Conservation (phyloP, 2,329 filamentous ascomycete species). For the Colletotrichum falcatum region DNA sequence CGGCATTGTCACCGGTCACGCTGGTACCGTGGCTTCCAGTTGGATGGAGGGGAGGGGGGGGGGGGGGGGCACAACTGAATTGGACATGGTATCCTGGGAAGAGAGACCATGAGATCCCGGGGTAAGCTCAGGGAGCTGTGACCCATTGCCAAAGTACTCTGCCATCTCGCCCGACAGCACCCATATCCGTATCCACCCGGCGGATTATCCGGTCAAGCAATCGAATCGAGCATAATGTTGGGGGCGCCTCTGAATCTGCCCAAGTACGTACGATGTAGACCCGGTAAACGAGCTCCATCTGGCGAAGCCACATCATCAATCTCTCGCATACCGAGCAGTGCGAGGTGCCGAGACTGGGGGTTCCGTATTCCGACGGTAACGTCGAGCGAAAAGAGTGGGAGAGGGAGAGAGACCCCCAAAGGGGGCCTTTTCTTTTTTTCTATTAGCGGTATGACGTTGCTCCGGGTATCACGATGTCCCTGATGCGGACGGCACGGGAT, state of each 20-base stretch:
- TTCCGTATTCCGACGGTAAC: constrained; percentile 6
- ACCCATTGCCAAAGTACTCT: constrained; percentile 34
- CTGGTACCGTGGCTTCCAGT: neutral
- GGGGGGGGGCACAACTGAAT: constrained; percentile 25
- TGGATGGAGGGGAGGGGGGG: no score
- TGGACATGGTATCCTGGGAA: constrained; percentile 32
- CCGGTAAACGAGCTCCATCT: constrained; percentile 11
- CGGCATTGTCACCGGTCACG: constrained; percentile 19
- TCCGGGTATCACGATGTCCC: constrained; percentile 11
- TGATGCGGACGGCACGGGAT: constrained; percentile 7
- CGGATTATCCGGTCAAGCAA: constrained; percentile 27
- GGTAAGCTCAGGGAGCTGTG: constrained; percentile 28
- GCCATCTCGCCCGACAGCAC: constrained; percentile 35
- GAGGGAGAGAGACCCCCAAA: no score
- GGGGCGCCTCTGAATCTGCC: neutral
- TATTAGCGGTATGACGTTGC: constrained; percentile 31
- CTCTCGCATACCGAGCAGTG: constrained; percentile 29
- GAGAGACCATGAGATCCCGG: constrained; percentile 28
- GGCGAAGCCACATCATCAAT: constrained; percentile 32
- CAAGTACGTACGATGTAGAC: constrained; percentile 7
- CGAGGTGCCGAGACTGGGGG: constrained; percentile 27
- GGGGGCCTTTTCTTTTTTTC: neutral
- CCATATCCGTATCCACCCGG: constrained; percentile 29
- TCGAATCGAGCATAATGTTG: neutral
- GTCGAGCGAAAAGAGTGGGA: constrained; percentile 19